A percentile compares a stretch with the other conserved stretches of the same genome.
These are phyloP conservation scores for Trametes villosa DNA, from an alignment of 768 basidiomycete species.

Conservation along the genomic window DNA sequence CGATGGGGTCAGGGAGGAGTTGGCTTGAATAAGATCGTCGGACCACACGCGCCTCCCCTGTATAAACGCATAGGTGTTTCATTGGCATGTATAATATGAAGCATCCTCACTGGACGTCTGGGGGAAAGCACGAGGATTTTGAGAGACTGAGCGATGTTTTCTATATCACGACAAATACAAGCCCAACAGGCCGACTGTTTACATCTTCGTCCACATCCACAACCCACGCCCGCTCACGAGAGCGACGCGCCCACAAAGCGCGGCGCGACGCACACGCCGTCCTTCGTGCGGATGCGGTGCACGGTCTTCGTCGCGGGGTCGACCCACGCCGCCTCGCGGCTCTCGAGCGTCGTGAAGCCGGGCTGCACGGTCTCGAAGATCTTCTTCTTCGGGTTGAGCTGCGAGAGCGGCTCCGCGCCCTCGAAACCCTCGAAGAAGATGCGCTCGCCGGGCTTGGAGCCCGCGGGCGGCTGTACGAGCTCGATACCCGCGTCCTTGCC, in stretches of 20 bases:
- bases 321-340: conserved; percentile 90
- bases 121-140: too few species aligned
- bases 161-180: conserved; percentile 12
- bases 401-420: conserved; percentile 70
- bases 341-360: conserved; percentile 91
- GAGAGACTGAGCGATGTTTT: too few species aligned
- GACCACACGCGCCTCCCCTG: too few species aligned
- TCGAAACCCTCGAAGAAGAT: conserved; percentile 97
- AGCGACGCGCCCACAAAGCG: conserved; percentile 89
- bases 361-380: conserved; percentile 98
- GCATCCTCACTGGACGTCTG: too few species aligned
- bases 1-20: too few species aligned
- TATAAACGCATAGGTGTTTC: too few species aligned
- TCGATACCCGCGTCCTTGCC: conserved; percentile 92
- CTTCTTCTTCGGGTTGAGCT: conserved; percentile 98
- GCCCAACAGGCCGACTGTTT: background rate
- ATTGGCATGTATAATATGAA: too few species aligned
- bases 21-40: too few species aligned
- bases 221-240: conserved; percentile 54
- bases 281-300: conserved; percentile 85
- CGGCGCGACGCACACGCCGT: conserved; percentile 80
- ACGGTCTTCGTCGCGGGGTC: conserved; percentile 77
- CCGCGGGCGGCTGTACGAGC: conserved; percentile 84
- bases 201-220: background rate
- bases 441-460: conserved; percentile 87